Evolutionary conservation across 306 rosid species (phyloP).

Genomic region (Acacia melanoxylon): DNA sequence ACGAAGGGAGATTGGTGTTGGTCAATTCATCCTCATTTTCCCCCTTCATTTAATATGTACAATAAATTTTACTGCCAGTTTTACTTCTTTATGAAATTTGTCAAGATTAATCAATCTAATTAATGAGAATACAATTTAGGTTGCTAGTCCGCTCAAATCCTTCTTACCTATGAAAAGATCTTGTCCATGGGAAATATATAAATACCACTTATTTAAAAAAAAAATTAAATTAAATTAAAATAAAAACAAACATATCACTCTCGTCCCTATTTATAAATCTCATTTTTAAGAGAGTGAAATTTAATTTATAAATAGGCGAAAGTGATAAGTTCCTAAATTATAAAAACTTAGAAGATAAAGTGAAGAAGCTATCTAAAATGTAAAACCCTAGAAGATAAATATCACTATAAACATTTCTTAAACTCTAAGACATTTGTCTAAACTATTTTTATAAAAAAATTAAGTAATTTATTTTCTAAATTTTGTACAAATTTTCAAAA

Average conservation of each 20-base stretch:
- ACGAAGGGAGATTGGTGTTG: too few species aligned
- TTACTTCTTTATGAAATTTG: not conserved
- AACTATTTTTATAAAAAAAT: not conserved
- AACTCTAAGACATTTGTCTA: not conserved
- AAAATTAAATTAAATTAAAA: too few species aligned
- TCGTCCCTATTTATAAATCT: too few species aligned
- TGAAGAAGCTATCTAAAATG: too few species aligned
- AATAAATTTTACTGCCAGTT: not conserved
- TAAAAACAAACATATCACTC: too few species aligned
- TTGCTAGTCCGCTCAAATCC: not conserved
- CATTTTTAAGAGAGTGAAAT: too few species aligned
- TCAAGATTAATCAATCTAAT: too few species aligned
- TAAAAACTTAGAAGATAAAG: too few species aligned
- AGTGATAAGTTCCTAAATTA: too few species aligned
- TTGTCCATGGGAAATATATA: not conserved
- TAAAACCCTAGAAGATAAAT: not conserved
- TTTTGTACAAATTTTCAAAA: not conserved
- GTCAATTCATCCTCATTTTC: not conserved
- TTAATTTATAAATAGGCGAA: too few species aligned
- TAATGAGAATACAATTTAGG: too few species aligned
- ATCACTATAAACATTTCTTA: not conserved
- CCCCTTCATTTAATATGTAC: not conserved
- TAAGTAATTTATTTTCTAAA: not conserved
- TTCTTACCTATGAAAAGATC: too few species aligned
- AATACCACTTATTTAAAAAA: not conserved